phyloP scores from a whole-genome alignment of 1,284 basidiomycete genomes.

The Tilletia indica region DNA sequence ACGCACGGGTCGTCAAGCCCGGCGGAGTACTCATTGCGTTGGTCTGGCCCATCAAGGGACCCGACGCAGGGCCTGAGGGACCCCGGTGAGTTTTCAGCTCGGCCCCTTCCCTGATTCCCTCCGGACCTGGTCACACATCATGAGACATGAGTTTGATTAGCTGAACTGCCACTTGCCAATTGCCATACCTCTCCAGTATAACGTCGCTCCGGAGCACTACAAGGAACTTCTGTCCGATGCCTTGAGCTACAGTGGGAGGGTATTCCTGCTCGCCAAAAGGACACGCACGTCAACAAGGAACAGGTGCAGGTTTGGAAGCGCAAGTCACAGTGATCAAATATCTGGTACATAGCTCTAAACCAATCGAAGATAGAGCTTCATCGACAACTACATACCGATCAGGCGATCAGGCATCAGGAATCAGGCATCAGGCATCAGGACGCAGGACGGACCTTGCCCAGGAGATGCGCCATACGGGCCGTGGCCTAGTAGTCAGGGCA shows the following conservation, averaged over 20 bases:
- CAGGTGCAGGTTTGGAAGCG: slow-evolving; percentile 15
- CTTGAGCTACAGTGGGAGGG: slow-evolving; percentile 19
- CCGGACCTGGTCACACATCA: neutral
- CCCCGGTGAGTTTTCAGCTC: slow-evolving; percentile 26
- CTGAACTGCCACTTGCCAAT: neutral
- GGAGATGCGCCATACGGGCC: too few species aligned
- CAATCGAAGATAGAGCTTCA: too few species aligned
- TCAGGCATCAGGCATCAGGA: too few species aligned
- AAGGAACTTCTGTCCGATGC: slow-evolving; percentile 14
- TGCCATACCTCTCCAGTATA: neutral
- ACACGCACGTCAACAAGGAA: slow-evolving; percentile 3
- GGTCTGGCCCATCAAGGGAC: slow-evolving; percentile 41
- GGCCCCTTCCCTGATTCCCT: neutral
- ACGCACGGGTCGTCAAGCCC: slow-evolving; percentile 31
- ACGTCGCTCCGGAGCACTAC: slow-evolving; percentile 9
- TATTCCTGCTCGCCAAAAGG: slow-evolving; percentile 7
- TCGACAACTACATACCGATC: too few species aligned
- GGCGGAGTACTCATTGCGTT: slow-evolving; percentile 35
- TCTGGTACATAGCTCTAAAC: too few species aligned
- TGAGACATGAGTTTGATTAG: neutral
- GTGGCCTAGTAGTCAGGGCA: too few species aligned
- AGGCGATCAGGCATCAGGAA: too few species aligned
- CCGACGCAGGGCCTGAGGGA: slow-evolving; percentile 32
- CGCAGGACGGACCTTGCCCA: too few species aligned
- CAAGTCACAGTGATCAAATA: neutral